These are phyloP conservation scores for Amphichorda felina DNA, from an alignment of 2,329 filamentous ascomycete species.

Conservation along the genomic window DNA sequence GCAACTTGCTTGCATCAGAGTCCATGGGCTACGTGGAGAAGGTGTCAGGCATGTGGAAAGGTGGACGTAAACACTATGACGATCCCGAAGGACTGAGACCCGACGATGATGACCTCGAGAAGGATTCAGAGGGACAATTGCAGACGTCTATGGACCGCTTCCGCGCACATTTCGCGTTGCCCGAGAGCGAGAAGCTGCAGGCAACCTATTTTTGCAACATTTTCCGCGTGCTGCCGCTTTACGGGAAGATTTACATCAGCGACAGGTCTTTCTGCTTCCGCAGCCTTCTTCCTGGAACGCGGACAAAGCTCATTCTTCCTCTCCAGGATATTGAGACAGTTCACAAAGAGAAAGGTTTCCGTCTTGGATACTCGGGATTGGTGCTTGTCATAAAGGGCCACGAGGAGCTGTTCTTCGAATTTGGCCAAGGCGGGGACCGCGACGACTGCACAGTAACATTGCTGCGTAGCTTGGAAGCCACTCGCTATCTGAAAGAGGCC, in stretches of 20 bases:
- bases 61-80: slow-evolving; percentile 79
- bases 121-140: slow-evolving; percentile 51
- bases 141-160: slow-evolving; percentile 69
- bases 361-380: slow-evolving; percentile 80
- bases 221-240: slow-evolving; percentile 80
- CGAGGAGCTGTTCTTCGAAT: slow-evolving; percentile 95
- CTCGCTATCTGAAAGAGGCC: slow-evolving; percentile 59
- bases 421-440: slow-evolving; percentile 61
- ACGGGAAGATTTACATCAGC: slow-evolving; percentile 94
- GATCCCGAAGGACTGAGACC: slow-evolving; percentile 39
- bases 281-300: slow-evolving; percentile 76
- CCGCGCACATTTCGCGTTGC: slow-evolving; percentile 81
- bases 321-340: slow-evolving; percentile 87
- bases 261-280: slow-evolving; percentile 84
- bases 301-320: slow-evolving; percentile 85
- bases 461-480: slow-evolving; percentile 62
- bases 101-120: slow-evolving; percentile 43
- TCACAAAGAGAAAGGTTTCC: slow-evolving; percentile 89
- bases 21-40: slow-evolving; percentile 96
- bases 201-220: slow-evolving; percentile 89
- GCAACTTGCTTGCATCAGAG: slow-evolving; percentile 70
- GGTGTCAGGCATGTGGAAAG: slow-evolving; percentile 94
- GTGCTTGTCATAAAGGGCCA: slow-evolving; percentile 89
- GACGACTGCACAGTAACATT: slow-evolving; percentile 84
- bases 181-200: slow-evolving; percentile 67